Evolutionary conservation across 2,329 filamentous ascomycete genomes (phyloP).

Genomic region (Hymenoscyphus fraxineus): DNA sequence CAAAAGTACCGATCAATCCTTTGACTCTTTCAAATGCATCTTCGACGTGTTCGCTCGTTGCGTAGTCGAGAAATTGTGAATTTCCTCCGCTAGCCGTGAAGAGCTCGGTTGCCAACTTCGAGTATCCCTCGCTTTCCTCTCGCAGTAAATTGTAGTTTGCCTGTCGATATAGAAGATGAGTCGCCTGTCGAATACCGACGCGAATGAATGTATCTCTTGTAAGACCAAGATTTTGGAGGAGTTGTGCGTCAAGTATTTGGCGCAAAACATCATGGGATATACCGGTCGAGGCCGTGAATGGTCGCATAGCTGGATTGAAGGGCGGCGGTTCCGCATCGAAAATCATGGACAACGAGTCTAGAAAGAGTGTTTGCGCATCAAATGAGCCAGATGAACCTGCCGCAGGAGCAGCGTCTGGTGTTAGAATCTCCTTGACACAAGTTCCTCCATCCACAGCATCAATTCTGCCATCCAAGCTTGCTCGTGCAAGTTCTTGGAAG

Average conservation of each 20-base stretch:
- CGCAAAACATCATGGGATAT: conserved; percentile 73
- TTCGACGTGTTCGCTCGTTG: conserved; percentile 69
- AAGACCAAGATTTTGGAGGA: conserved; percentile 73
- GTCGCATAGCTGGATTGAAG: conserved; percentile 51
- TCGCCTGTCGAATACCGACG: conserved; percentile 83
- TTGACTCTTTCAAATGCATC: conserved; percentile 90
- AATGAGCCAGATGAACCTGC: conserved; percentile 50
- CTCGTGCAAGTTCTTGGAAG: conserved; percentile 80
- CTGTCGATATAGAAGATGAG: conserved; percentile 89
- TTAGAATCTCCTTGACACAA: conserved; percentile 71
- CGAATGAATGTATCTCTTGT: conserved; percentile 81
- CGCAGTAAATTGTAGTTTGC: conserved; percentile 94
- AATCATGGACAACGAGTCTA: conserved; percentile 78
- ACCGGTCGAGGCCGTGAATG: conserved; percentile 67
- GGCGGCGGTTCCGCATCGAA: conserved; percentile 63
- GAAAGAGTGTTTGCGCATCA: conserved; percentile 67
- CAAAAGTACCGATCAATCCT: conserved; percentile 92
- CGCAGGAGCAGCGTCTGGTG: conserved; percentile 46
- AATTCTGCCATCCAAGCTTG: conserved; percentile 67
- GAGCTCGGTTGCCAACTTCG: conserved; percentile 91
- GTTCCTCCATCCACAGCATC: conserved; percentile 65
- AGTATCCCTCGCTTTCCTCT: conserved; percentile 95
- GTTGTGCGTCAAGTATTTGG: conserved; percentile 72
- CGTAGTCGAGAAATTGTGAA: conserved; percentile 50
- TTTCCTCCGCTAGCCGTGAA: conserved; percentile 79